Percentiles rank a stretch among this genome's conserved stretches.
Evolutionary conservation across 768 basidiomycete genomes (phyloP).

Genomic region (Sarcomyxa edulis): DNA sequence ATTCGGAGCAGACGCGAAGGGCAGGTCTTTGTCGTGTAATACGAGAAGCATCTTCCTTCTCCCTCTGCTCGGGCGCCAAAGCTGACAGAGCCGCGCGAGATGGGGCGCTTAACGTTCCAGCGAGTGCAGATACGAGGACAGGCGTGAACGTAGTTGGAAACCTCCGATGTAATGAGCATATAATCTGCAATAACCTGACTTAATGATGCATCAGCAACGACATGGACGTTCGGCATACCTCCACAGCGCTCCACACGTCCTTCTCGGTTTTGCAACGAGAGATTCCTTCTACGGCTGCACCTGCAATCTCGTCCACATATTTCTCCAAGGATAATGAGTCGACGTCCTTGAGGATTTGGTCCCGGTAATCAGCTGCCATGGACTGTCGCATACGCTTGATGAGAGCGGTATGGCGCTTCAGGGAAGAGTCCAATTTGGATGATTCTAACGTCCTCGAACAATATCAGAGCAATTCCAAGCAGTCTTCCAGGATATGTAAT

Average conservation of each 20-base stretch:
- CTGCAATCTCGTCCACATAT: conserved; percentile 92
- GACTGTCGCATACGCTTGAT: conserved; percentile 91
- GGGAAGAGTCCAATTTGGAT: conserved; percentile 83
- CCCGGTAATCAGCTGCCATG: conserved; percentile 74
- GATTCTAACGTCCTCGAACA: conserved; percentile 39
- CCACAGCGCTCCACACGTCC: conserved; percentile 88
- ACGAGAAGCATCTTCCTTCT: conserved; percentile 85
- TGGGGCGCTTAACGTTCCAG: conserved; percentile 53
- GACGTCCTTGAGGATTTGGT: conserved; percentile 90
- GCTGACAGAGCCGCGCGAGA: conserved; percentile 49
- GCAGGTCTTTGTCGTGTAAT: conserved; percentile 80
- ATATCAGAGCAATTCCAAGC: background rate
- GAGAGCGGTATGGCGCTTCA: conserved; percentile 93
- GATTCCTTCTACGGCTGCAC: conserved; percentile 83
- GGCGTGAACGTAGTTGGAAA: conserved; percentile 80
- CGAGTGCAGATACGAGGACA: conserved; percentile 55
- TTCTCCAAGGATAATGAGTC: conserved; percentile 88
- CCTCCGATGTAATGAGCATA: conserved; percentile 83
- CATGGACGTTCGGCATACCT: conserved; percentile 47
- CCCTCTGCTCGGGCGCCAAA: conserved; percentile 71
- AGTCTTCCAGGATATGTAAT: conserved; percentile 11
- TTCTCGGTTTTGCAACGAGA: conserved; percentile 86
- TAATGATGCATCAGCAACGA: conserved; percentile 4
- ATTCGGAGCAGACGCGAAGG: conserved; percentile 82
- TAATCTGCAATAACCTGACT: conserved; percentile 47